Percentiles rank a stretch among this genome's conserved stretches.
Evolutionary conservation across 2,329 filamentous ascomycete genomes (phyloP).

Genomic region (Leptoxyphium fumago): DNA sequence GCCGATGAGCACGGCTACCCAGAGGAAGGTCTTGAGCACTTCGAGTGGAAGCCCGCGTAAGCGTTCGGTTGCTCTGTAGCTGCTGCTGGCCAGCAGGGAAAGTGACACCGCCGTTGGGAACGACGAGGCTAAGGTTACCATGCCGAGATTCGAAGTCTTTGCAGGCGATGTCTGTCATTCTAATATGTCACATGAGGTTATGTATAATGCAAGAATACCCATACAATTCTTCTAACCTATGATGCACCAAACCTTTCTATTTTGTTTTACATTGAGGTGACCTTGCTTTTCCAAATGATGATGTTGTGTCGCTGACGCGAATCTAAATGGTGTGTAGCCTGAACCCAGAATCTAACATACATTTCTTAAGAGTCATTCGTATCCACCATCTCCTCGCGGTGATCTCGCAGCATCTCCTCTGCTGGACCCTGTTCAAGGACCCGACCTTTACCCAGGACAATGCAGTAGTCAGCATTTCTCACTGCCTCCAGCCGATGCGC

Average conservation of each 20-base stretch:
- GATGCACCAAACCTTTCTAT: too few species aligned
- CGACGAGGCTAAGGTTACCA: too few species aligned
- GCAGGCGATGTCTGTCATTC: too few species aligned
- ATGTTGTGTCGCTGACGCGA: too few species aligned
- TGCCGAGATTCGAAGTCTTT: too few species aligned
- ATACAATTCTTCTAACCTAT: too few species aligned
- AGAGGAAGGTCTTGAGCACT: slow-evolving; percentile 45
- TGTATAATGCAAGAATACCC: too few species aligned
- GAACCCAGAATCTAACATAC: not conserved
- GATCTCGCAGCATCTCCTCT: slow-evolving; percentile 14
- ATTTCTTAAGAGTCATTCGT: not conserved
- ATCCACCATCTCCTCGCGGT: slow-evolving; percentile 2
- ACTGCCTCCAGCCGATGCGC: slow-evolving; percentile 51
- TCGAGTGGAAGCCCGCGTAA: slow-evolving; percentile 42
- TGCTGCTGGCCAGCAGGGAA: not conserved
- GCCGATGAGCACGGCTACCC: slow-evolving; percentile 36
- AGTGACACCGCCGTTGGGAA: too few species aligned
- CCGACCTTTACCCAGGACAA: slow-evolving; percentile 38
- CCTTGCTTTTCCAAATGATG: too few species aligned
- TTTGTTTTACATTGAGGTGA: too few species aligned
- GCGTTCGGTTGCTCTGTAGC: not conserved
- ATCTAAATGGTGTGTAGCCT: too few species aligned
- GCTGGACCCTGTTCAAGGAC: slow-evolving; percentile 25
- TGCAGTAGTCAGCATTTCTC: slow-evolving; percentile 40
- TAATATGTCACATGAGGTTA: too few species aligned